These are phyloP conservation scores for Ochetophila trinervis DNA, from an alignment of 306 rosid species.

Conservation along the genomic window DNA sequence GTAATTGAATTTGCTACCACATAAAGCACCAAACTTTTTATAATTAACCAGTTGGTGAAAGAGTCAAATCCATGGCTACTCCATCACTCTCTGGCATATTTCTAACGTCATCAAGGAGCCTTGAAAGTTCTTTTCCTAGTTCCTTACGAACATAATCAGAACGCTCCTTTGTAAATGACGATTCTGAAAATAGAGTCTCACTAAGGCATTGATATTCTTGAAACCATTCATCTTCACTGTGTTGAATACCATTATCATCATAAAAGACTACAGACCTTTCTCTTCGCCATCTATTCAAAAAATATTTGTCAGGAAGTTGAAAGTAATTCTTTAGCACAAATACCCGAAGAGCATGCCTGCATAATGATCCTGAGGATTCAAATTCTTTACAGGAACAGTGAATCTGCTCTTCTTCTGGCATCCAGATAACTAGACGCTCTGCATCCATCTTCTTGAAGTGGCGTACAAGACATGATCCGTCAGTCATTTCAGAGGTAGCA, in stretches of 20 bases:
- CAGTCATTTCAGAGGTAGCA: slow-evolving; percentile 68
- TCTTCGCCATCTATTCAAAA: slow-evolving; percentile 65
- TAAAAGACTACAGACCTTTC: slow-evolving; percentile 52
- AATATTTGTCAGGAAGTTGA: slow-evolving; percentile 84
- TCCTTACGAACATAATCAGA: slow-evolving; percentile 62
- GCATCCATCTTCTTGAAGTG: slow-evolving; percentile 78
- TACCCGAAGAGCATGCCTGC: slow-evolving; percentile 78
- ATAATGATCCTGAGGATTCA: slow-evolving; percentile 83
- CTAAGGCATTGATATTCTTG: slow-evolving; percentile 70
- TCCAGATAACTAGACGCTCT: slow-evolving; percentile 69
- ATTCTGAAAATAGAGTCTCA: slow-evolving; percentile 72
- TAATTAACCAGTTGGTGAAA: slow-evolving; percentile 53
- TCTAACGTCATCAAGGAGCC: slow-evolving; percentile 81
- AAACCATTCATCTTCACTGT: slow-evolving; percentile 59
- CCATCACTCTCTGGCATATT: slow-evolving; percentile 69
- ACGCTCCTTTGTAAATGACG: slow-evolving; percentile 76
- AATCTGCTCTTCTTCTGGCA: slow-evolving; percentile 68
- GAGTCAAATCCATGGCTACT: slow-evolving; percentile 57
- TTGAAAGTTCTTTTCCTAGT: slow-evolving; percentile 60
- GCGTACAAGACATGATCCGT: slow-evolving; percentile 65
- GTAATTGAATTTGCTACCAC: slow-evolving; percentile 25
- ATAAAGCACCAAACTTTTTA: slow-evolving; percentile 23
- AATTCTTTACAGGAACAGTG: slow-evolving; percentile 96
- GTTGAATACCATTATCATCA: slow-evolving; percentile 38
- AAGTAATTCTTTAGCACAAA: slow-evolving; percentile 70